A percentile compares a stretch with the other conserved stretches of the same genome.
Conservation (phyloP, 768 basidiomycete genomes). For the Tulasnella sp. region DNA sequence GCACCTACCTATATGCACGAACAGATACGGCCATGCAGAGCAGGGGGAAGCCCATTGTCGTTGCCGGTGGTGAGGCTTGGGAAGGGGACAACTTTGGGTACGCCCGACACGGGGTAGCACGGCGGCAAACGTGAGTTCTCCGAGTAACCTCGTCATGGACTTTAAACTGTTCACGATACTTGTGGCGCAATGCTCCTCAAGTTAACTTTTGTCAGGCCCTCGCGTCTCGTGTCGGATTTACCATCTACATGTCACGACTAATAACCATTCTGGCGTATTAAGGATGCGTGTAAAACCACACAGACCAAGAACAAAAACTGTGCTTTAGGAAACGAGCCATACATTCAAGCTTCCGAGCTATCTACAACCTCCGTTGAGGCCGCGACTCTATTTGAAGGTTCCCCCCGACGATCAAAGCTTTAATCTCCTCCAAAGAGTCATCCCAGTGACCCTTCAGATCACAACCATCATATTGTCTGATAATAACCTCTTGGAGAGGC, state of each 20-base stretch:
- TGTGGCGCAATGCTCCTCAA: no score
- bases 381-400: not conserved
- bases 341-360: no score
- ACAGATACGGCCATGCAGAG: not conserved
- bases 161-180: no score
- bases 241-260: no score
- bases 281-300: no score
- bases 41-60: not conserved
- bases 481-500: not conserved
- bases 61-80: not conserved
- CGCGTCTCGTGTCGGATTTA: no score
- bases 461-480: not conserved
- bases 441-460: not conserved
- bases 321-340: no score
- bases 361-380: no score
- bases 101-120: not conserved
- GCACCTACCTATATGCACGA: not conserved
- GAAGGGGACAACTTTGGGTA: not conserved
- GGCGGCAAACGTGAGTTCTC: slow-evolving; percentile 13
- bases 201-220: no score
- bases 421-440: not conserved
- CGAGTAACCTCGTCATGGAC: not conserved
- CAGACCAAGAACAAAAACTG: no score
- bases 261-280: no score
- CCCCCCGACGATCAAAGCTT: not conserved